Base-by-base conservation (phyloP, 140 eudicot species). In the Oenanthe javanica region DNA sequence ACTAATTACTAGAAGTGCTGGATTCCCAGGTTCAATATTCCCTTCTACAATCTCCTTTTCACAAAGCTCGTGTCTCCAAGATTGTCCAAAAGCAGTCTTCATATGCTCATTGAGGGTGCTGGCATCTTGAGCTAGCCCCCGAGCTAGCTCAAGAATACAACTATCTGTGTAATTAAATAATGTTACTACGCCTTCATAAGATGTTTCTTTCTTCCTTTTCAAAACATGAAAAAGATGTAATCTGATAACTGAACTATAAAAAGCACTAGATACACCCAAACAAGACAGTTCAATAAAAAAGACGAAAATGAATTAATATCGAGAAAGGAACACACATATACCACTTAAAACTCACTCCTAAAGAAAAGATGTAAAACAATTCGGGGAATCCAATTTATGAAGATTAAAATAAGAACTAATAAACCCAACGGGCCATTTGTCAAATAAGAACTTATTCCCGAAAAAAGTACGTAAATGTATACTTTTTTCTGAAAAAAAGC, bases 1-100 rank as follows among this genome's bases (percentile, higher is more conserved):
- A 88, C 97, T 90, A 66, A 94, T 89, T 15, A 94, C 89, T 78
- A 94, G 94, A 77, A 94, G 83, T 78, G 96, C 81, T 16, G 98
- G 98, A 77, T 83, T 90, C 78, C 98, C 98, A 18, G 97, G 89
- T 52, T 89, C 94, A 86, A 87, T 80, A 21, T 82, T 51, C 55
- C 89, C 89, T 55, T 85, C 91, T 21, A 78, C 50, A 38, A 87
- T 83, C 85, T 86, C 80, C 64, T 84, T 86, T 83, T 83, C 92
- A 75, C 91, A 92, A 46, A 94, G 89, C 52, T 83, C 87, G 75
- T 92, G 87, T 85, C 85, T 92, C 96, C 96, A 94, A 11, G 93
- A 86, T 75, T 93, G 80, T 72, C 94, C 97, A 85, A 92, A 92
- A 51, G 91, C 86, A 67, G 82, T 83, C 87, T 94, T 94, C 84